Evolutionary conservation across 345 rosid species (phyloP), one percentile per base, ranked within the genome.

Genomic region (Bretschneidera sinensis): DNA sequence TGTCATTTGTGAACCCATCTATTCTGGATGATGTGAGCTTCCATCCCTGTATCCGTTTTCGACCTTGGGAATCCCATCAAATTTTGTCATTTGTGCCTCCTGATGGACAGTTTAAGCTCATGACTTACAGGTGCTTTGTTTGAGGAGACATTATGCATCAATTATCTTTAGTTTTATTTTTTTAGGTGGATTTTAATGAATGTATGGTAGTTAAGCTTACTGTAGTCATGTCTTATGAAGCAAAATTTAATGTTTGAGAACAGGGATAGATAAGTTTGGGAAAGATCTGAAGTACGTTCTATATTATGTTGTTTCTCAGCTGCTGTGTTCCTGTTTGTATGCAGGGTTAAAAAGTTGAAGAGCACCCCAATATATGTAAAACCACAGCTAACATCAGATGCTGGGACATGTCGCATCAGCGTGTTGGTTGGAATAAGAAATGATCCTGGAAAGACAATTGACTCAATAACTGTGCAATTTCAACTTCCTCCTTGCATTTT

Each of bases 11-110:
- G 45, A 94, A 94, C 66, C 94, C 96, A 14, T 78, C 87, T 0
- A 72, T 94, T 45, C 62, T 94, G 53, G 92, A 91, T 47, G 96
- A 90, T 67, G 81, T 79, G 60, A 79, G 95, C 56, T 91, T 94
- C 55, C 99, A 94, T 74, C 92, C 97, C 6, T 86, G 91, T 76
- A 92, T 94, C 54, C 95, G 97, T n/a, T 91, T 79, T 73, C 83
- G 91, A 55, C 96, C 92, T 19, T 91, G 99, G 99, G 99, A 91
- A 61, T 83, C 97, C 49, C 85, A 88, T 79, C 97, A 91, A 74
- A 69, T 88, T 66, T 79, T 94, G 45, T 88, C 99, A 25, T 94
- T 94, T 76, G 89, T 94, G 47, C 99, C 99, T 72, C 97, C 99
- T 50, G 99, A 94, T 74, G 97, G 99, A 59, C 82, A 74, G 67